Evolutionary conservation across 2,329 filamentous ascomycete species (phyloP).

Genomic region (Aspergillus tamarii): DNA sequence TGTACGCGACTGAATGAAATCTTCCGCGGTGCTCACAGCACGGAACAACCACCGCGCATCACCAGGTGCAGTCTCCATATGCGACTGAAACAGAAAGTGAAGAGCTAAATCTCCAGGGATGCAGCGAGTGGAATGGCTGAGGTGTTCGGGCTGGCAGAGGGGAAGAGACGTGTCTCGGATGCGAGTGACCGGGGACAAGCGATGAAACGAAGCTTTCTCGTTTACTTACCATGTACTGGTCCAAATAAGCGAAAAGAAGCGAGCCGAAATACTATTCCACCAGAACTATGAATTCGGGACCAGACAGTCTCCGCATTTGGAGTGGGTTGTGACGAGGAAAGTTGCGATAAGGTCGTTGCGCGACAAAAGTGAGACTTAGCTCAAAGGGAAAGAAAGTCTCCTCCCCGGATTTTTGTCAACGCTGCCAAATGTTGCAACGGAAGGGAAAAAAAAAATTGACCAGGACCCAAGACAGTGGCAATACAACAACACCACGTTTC

Average conservation of each 20-base stretch:
- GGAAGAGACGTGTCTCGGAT: constrained; percentile 13
- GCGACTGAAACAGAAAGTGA: constrained; percentile 5
- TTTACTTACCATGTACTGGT: constrained; percentile 30
- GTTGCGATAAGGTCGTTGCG: constrained; percentile 29
- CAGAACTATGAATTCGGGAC: constrained; percentile 24
- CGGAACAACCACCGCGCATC: constrained; percentile 15
- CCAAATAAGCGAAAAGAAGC: constrained; percentile 29
- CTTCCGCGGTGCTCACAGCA: constrained; percentile 10
- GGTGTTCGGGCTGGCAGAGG: background rate
- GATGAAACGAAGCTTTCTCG: constrained; percentile 22
- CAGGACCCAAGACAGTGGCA: background rate
- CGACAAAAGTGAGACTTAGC: constrained; percentile 23
- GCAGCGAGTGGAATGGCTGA: constrained; percentile 1
- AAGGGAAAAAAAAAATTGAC: constrained; percentile 1
- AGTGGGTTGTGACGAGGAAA: constrained; percentile 11
- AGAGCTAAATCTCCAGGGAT: background rate
- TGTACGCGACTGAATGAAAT: constrained; percentile 21
- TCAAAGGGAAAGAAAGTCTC: constrained; percentile 6
- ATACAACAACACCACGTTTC: background rate
- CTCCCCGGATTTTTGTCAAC: constrained; percentile 8
- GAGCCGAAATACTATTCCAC: constrained; percentile 31
- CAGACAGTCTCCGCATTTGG: constrained; percentile 25
- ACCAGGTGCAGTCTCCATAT: constrained; percentile 6
- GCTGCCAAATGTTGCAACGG: background rate
- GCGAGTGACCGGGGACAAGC: constrained; percentile 19